Conservation (phyloP, 1,284 basidiomycete species). For the Psilocybe mexicana region DNA sequence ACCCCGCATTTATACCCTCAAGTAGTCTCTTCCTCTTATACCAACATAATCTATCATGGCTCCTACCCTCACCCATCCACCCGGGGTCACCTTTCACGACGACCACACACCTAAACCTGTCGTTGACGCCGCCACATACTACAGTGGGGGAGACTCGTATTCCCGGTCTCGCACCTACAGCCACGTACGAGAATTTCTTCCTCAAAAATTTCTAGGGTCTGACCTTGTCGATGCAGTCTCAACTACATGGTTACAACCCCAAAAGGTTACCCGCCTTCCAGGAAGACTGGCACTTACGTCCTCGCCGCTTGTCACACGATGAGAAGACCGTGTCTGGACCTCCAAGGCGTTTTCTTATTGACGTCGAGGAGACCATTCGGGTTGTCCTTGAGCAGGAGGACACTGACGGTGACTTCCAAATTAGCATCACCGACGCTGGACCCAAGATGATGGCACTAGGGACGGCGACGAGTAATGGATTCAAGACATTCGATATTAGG, state of each 20-base stretch:
- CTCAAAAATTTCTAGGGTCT: slow-evolving; percentile 11
- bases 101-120: slow-evolving; percentile 54
- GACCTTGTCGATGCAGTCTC: slow-evolving; percentile 44
- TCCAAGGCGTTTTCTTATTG: slow-evolving; percentile 91
- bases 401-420: slow-evolving; percentile 96
- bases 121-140: slow-evolving; percentile 79
- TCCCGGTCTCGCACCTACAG: slow-evolving; percentile 85
- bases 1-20: slow-evolving; percentile 15
- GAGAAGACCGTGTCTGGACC: slow-evolving; percentile 73
- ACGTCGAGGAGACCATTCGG: slow-evolving; percentile 98
- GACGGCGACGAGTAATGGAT: slow-evolving; percentile 96
- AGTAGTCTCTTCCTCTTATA: neutral
- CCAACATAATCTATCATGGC: slow-evolving; percentile 38
- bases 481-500: slow-evolving; percentile 94
- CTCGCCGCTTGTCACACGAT: slow-evolving; percentile 84
- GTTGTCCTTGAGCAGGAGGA: slow-evolving; percentile 97
- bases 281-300: slow-evolving; percentile 70
- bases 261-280: slow-evolving; percentile 69
- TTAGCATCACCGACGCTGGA: slow-evolving; percentile 94
- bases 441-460: slow-evolving; percentile 96
- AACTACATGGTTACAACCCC: slow-evolving; percentile 65
- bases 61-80: slow-evolving; percentile 55
- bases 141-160: slow-evolving; percentile 74
- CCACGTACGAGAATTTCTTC: slow-evolving; percentile 48
- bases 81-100: slow-evolving; percentile 67